A percentile compares a stretch with the other conserved stretches of the same genome.
phyloP scores from a whole-genome alignment of 2,329 filamentous ascomycete genomes.

The Aureobasidium subglaciale region DNA sequence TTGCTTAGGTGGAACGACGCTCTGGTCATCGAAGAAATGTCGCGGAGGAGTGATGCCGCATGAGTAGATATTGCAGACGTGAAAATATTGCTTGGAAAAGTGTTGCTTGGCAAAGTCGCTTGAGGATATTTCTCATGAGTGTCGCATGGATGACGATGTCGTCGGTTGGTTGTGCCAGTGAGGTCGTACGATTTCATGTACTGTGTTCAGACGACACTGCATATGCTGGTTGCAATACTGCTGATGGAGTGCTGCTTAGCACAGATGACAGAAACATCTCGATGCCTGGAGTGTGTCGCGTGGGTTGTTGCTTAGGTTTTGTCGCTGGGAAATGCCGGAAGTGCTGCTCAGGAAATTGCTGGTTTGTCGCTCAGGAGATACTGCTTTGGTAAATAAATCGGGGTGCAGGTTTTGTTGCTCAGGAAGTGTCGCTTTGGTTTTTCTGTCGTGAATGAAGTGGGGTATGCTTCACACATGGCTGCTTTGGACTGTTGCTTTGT shows the following conservation, averaged over 20 bases:
- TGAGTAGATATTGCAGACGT: no score
- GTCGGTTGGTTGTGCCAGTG: neutral
- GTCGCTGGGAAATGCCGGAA: neutral
- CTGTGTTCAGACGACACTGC: neutral
- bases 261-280: neutral
- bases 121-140: neutral
- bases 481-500: constrained; percentile 5
- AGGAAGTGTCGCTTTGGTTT: constrained; percentile 10
- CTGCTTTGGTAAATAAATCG: constrained; percentile 4
- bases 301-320: neutral
- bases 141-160: neutral
- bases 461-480: neutral
- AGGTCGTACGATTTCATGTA: neutral
- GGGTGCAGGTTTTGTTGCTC: neutral
- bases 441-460: neutral
- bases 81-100: neutral
- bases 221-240: neutral
- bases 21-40: no score
- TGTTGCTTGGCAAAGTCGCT: neutral
- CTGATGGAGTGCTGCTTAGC: neutral
- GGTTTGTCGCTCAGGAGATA: neutral
- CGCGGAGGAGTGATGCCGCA: no score
- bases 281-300: neutral
- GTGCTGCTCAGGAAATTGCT: neutral
- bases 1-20: neutral